Evolutionary conservation across 2,329 filamentous ascomycete genomes (phyloP).

Genomic region (Rhinocladiella mackenziei): DNA sequence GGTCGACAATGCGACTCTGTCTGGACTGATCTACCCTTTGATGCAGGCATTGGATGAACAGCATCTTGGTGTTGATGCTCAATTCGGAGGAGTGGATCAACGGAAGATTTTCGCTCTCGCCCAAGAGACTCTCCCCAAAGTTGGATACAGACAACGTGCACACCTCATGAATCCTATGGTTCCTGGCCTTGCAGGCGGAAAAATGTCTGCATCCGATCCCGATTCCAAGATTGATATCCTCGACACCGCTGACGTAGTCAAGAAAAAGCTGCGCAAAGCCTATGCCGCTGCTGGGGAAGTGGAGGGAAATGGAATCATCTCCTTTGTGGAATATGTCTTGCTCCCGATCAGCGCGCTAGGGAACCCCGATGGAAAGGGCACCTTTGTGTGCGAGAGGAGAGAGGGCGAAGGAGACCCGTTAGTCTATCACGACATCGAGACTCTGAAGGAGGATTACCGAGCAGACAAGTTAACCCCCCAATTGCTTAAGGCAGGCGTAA

Average conservation of each 20-base stretch:
- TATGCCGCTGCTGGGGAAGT: constrained; percentile 69
- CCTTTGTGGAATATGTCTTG: constrained; percentile 82
- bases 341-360: constrained; percentile 69
- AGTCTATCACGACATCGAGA: constrained; percentile 70
- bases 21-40: constrained; percentile 74
- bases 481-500: constrained; percentile 77
- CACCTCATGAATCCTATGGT: constrained; percentile 86
- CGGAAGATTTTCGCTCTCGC: constrained; percentile 84
- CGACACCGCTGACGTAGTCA: constrained; percentile 68
- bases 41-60: constrained; percentile 91
- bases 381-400: constrained; percentile 63
- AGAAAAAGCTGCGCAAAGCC: constrained; percentile 83
- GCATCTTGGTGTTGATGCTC: constrained; percentile 79
- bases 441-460: constrained; percentile 74
- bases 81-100: constrained; percentile 83
- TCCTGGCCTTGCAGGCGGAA: constrained; percentile 73
- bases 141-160: constrained; percentile 75
- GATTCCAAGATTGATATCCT: constrained; percentile 93
- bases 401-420: constrained; percentile 66
- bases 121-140: constrained; percentile 75
- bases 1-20: constrained; percentile 68
- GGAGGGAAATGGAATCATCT: constrained; percentile 81
- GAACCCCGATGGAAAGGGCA: constrained; percentile 43
- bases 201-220: constrained; percentile 58
- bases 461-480: constrained; percentile 83